A percentile compares a stretch with the other conserved stretches of the same genome.
Conservation (phyloP, 2,329 filamentous ascomycete genomes). For the Macrophomina phaseolina region DNA sequence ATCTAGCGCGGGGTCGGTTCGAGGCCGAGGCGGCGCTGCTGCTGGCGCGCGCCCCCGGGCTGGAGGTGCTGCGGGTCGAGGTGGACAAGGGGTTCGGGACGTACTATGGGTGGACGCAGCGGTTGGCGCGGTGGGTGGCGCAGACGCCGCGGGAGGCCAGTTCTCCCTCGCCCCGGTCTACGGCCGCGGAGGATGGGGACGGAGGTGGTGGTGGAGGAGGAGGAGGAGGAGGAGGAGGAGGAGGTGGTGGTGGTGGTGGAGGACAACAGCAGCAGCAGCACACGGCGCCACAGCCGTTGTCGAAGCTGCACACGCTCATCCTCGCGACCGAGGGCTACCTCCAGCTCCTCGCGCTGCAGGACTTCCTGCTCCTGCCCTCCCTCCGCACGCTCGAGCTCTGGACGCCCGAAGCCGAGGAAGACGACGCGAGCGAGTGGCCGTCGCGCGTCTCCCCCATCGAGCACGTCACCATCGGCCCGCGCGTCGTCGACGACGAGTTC, state of each 20-base stretch:
- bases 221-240: too few species aligned
- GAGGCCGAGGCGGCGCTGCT: conserved; percentile 8
- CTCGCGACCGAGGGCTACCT: conserved; percentile 12
- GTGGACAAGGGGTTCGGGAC: conserved; percentile 12
- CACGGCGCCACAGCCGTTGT: neutral
- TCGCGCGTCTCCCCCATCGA: neutral
- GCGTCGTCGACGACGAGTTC: conserved; percentile 10
- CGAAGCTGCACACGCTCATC: neutral
- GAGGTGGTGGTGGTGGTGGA: too few species aligned
- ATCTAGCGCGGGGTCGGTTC: conserved; percentile 1
- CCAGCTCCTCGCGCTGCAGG: conserved; percentile 12
- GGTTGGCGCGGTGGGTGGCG: conserved; percentile 1
- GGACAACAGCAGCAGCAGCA: too few species aligned
- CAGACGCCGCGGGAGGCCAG: neutral
- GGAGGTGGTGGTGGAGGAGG: too few species aligned
- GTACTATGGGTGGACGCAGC: conserved; percentile 16
- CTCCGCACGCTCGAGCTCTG: conserved; percentile 13
- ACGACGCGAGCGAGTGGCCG: conserved; percentile 11
- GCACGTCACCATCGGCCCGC: neutral
- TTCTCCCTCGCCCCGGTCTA: too few species aligned
- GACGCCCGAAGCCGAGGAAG: conserved; percentile 11
- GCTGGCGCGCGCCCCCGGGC: neutral
- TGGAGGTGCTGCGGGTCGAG: conserved; percentile 9
- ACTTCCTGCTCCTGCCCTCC: conserved; percentile 1
- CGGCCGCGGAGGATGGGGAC: too few species aligned